These are phyloP conservation scores for Acer negundo DNA, from an alignment of 345 rosid genomes.

Conservation along the genomic window DNA sequence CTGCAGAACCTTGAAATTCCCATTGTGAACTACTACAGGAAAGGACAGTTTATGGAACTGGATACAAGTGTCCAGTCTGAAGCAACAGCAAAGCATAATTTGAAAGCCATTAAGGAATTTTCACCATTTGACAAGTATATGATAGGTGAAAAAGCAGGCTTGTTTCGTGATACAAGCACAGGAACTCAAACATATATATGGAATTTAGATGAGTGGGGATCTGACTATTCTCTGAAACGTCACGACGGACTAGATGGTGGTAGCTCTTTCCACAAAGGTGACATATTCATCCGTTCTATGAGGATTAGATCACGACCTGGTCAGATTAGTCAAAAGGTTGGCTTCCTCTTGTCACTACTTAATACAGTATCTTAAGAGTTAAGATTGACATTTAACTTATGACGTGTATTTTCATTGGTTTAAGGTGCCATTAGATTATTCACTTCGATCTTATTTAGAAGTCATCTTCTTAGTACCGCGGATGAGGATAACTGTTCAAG, in stretches of 20 bases:
- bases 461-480: conserved; percentile 38
- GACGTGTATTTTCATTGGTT: conserved; percentile 8
- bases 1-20: conserved; percentile 43
- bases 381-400: background rate
- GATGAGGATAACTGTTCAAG: conserved; percentile 41
- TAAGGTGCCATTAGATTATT: conserved; percentile 37
- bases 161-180: conserved; percentile 25
- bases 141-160: conserved; percentile 40
- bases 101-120: conserved; percentile 32
- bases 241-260: conserved; percentile 26
- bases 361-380: background rate
- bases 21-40: conserved; percentile 35
- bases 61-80: conserved; percentile 28
- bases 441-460: conserved; percentile 39
- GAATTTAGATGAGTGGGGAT: conserved; percentile 44
- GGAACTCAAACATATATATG: conserved; percentile 41
- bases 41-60: conserved; percentile 38
- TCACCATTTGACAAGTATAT: conserved; percentile 44
- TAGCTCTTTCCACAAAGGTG: conserved; percentile 42
- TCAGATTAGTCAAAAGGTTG: conserved; percentile 37
- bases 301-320: conserved; percentile 40
- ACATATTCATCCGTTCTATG: conserved; percentile 35
- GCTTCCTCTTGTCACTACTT: conserved; percentile 9
- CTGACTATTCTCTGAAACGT: conserved; percentile 32
- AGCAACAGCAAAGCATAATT: conserved; percentile 34